phyloP scores from a whole-genome alignment of 2,329 filamentous ascomycete species.

The Phialocephala sp. region DNA sequence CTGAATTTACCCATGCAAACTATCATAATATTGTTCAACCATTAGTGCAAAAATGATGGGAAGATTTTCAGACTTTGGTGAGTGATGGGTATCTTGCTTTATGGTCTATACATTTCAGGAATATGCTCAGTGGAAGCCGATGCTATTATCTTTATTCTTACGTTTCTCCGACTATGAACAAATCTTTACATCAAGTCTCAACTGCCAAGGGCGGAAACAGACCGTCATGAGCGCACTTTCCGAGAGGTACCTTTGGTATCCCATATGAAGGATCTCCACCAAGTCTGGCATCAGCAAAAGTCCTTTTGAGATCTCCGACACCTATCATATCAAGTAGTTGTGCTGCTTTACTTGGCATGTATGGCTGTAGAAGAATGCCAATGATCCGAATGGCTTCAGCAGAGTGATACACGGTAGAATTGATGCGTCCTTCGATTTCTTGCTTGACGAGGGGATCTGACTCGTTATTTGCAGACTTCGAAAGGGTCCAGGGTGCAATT shows the following conservation, averaged over 20 bases:
- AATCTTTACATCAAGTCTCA: conserved; percentile 44
- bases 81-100: background rate
- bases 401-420: conserved; percentile 70
- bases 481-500: conserved; percentile 70
- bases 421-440: conserved; percentile 48
- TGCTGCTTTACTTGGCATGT: conserved; percentile 81
- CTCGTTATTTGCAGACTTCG: conserved; percentile 41
- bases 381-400: conserved; percentile 79
- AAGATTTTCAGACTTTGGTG: background rate
- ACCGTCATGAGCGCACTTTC: conserved; percentile 47
- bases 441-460: background rate
- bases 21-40: no score
- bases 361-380: conserved; percentile 87
- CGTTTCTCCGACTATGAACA: background rate
- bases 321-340: conserved; percentile 79
- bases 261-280: conserved; percentile 77
- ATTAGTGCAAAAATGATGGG: no score
- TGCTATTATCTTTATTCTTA: background rate
- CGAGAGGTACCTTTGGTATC: conserved; percentile 35
- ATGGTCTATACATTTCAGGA: background rate
- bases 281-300: conserved; percentile 64
- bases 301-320: conserved; percentile 67
- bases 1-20: no score
- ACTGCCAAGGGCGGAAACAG: conserved; percentile 59
- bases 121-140: background rate